A percentile compares a stretch with the other conserved stretches of the same genome.
Evolutionary conservation across 306 rosid genomes (phyloP).

Genomic region (Lathyrus sativus): DNA sequence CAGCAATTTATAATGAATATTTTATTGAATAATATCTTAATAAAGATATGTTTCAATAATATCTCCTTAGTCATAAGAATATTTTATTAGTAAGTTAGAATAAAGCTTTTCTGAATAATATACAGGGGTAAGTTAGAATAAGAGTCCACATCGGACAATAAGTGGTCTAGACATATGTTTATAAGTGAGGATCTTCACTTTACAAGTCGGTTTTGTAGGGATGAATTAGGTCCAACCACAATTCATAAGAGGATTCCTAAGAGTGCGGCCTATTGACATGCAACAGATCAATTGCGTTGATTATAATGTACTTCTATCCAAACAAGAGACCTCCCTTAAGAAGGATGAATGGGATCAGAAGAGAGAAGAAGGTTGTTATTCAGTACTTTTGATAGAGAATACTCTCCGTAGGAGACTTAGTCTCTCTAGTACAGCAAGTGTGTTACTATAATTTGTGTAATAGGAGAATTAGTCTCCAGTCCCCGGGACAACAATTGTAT

Average conservation of each 20-base stretch:
- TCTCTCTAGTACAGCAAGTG: not conserved
- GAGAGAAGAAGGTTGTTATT: not conserved
- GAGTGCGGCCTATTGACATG: slow-evolving; percentile 7
- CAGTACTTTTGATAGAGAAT: not conserved
- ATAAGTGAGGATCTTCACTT: too few relatives aligned
- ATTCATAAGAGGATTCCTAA: not conserved
- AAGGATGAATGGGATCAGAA: not conserved
- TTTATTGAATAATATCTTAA: too few relatives aligned
- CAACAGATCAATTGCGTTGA: slow-evolving; percentile 5
- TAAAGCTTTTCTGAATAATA: too few relatives aligned
- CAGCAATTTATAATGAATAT: too few relatives aligned
- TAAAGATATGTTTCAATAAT: too few relatives aligned
- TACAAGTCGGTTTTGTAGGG: too few relatives aligned
- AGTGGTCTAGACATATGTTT: too few relatives aligned
- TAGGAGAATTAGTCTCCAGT: slow-evolving; percentile 5
- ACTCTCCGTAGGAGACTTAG: not conserved
- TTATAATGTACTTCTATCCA: not conserved
- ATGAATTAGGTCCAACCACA: too few relatives aligned
- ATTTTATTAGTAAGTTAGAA: too few relatives aligned
- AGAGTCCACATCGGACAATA: too few relatives aligned
- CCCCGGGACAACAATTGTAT: not conserved
- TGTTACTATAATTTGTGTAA: not conserved
- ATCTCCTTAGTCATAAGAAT: too few relatives aligned
- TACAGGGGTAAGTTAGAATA: too few relatives aligned
- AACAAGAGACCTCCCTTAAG: not conserved